A percentile compares a stretch with the other conserved stretches of the same genome.
Evolutionary conservation across 2,329 filamentous ascomycete genomes (phyloP).

Genomic region (Xylaria sp.): DNA sequence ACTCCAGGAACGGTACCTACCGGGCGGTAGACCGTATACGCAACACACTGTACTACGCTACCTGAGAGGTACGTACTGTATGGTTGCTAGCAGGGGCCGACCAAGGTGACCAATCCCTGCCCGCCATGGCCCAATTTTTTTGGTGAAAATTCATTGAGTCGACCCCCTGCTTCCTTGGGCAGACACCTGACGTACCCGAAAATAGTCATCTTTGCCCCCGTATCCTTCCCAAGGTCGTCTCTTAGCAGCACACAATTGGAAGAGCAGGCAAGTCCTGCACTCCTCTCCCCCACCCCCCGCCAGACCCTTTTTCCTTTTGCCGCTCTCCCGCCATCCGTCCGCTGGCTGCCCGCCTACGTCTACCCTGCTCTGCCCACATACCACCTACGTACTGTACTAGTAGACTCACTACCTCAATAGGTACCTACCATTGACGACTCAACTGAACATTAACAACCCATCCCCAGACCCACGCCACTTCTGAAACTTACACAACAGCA

Average conservation of each 20-base stretch:
- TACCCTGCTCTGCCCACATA: neutral
- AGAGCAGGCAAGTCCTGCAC: conserved; percentile 9
- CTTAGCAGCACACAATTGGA: conserved; percentile 28
- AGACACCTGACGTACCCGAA: conserved; percentile 35
- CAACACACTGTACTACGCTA: neutral
- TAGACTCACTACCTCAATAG: neutral
- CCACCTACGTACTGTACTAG: neutral
- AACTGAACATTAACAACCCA: conserved; percentile 16
- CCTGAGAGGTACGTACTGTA: neutral
- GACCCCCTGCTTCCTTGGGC: conserved; percentile 31
- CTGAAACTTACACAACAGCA: conserved; percentile 38
- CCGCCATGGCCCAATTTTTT: conserved; percentile 2
- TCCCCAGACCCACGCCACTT: conserved; percentile 23
- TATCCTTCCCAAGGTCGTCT: conserved; percentile 36
- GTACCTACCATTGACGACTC: conserved; percentile 11
- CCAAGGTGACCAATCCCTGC: conserved; percentile 19
- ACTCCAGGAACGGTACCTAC: conserved; percentile 25
- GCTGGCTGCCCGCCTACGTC: neutral
- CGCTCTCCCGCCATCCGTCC: conserved; percentile 23
- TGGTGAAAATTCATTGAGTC: conserved; percentile 41
- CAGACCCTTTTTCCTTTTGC: conserved; percentile 21
- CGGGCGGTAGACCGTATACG: conserved; percentile 4
- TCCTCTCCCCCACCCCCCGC: conserved; percentile 27
- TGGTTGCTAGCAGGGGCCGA: conserved; percentile 13
- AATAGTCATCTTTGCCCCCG: conserved; percentile 39